Base-by-base conservation (phyloP, 2,329 filamentous ascomycete genomes). In the Parascedosporium putredinis region DNA sequence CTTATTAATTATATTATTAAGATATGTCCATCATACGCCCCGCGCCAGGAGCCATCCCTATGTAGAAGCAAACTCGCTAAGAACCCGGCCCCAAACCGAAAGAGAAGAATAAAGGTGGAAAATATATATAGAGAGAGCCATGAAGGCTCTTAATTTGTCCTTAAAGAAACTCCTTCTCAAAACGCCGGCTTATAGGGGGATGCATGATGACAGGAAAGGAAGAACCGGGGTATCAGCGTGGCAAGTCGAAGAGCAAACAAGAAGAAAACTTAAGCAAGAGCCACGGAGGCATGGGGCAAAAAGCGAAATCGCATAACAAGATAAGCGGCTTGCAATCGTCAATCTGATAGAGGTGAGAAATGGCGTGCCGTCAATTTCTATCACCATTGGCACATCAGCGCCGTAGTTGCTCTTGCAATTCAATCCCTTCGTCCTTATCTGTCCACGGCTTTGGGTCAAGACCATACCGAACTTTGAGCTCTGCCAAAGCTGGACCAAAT, bases 401-500 rank as follows among this genome's bases (percentile, higher is more conserved):
- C 36, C 47, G 6, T 4, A 14, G 16, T 20, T 23, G 36, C 16
- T 49, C 47, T 36, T 24, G 36, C 33, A 48, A 33, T 33, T 48
- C 46, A 4, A 48, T 38, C 10, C 23, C 36, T 23, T 49, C 34
- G 14, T 49, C 47, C 36, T 27, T 31, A 14, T 49, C 47, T 24
- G 47, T 49, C 47, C 47, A 49, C 24, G 36, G 47, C 47, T 42
- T 43, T 18, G 47, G 47, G 16, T 49, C 47, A 25, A 49, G 47
- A 9, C 47, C 47, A 23, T 49, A 43, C 50, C 73, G 64, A 44
- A 60, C 65, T 56, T 75, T 77, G 50, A 88, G 60, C 24, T 72
- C 62, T 25, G 75, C 66, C 3, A 91, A 71, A 3, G 80, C 69
- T 3, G 74, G 74, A 0, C 85, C 85, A 58, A 86, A 70, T 12